Evolutionary conservation across 108 stramenopile genomes (phyloP).

Genomic region (Skeletonema tropicum): DNA sequence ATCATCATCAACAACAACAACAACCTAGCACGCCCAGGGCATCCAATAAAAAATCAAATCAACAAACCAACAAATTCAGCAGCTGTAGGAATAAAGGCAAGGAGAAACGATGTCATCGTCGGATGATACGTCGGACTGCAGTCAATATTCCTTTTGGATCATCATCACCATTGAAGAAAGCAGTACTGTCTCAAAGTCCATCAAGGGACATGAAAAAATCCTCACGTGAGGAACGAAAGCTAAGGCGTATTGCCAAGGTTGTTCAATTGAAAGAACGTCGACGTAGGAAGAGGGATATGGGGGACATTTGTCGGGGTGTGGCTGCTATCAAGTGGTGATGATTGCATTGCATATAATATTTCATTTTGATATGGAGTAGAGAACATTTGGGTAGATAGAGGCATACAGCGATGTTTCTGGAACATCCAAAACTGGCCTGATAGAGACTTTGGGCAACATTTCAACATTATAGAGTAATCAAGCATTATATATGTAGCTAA

Average conservation of each 20-base stretch:
- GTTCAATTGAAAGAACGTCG: conserved; percentile 11
- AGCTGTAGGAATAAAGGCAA: neutral
- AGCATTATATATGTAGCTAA: too few species aligned
- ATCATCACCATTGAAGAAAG: neutral
- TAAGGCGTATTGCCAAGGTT: conserved; percentile 17
- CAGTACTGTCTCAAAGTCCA: neutral
- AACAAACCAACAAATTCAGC: neutral
- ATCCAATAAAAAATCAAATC: neutral
- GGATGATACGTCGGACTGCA: conserved; percentile 11
- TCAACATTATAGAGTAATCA: too few species aligned
- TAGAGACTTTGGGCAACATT: too few species aligned
- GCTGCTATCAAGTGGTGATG: conserved; percentile 13
- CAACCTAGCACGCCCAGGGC: neutral
- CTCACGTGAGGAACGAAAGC: conserved; percentile 17
- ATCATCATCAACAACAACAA: neutral
- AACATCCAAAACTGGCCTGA: too few species aligned
- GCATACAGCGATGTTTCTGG: too few species aligned
- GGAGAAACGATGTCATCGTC: neutral
- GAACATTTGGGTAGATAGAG: too few species aligned
- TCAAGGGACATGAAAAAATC: conserved; percentile 14
- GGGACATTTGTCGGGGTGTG: conserved; percentile 18
- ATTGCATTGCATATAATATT: too few species aligned
- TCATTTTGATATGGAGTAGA: too few species aligned
- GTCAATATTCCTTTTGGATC: conserved; percentile 26
- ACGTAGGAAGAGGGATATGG: conserved; percentile 22